phyloP scores from a whole-genome alignment of 1,139 yeast species.

The Saccharomyces hybrid region DNA sequence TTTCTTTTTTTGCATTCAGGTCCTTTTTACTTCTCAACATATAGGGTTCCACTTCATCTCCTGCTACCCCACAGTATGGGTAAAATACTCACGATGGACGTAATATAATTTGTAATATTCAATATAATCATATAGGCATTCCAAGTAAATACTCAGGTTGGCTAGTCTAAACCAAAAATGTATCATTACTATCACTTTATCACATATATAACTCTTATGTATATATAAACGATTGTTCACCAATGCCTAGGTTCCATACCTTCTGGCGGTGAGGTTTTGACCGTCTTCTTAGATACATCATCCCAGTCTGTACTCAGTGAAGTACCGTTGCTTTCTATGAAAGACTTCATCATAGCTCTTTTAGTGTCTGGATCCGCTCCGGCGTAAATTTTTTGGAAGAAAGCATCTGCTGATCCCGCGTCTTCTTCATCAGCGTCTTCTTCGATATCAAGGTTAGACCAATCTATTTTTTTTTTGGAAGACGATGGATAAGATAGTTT shows the following conservation, averaged over 20 bases:
- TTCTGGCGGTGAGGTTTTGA: slow-evolving; percentile 73
- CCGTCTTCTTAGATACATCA: slow-evolving; percentile 62
- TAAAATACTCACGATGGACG: background rate
- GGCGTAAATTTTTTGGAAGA: slow-evolving; percentile 67
- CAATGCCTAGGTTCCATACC: slow-evolving; percentile 47
- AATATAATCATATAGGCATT: background rate
- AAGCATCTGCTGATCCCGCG: slow-evolving; percentile 50
- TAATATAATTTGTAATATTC: background rate
- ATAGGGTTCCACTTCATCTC: too few species aligned
- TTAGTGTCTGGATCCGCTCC: slow-evolving; percentile 82
- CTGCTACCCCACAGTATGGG: too few species aligned
- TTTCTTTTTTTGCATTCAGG: too few species aligned
- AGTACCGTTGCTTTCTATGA: slow-evolving; percentile 89
- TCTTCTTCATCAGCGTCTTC: slow-evolving; percentile 39
- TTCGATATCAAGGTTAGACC: slow-evolving; percentile 60
- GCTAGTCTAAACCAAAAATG: background rate
- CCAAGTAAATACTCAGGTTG: background rate
- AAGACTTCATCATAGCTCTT: slow-evolving; percentile 97
- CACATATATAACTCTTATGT: background rate
- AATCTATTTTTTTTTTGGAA: slow-evolving; percentile 53
- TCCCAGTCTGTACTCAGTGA: slow-evolving; percentile 90
- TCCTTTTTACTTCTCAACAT: too few species aligned
- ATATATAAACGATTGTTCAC: slow-evolving; percentile 12
- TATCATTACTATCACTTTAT: background rate
- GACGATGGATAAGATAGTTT: slow-evolving; percentile 52